These are phyloP conservation scores for Harringtonia lauricola DNA, from an alignment of 2,329 filamentous ascomycete genomes.

Conservation along the genomic window DNA sequence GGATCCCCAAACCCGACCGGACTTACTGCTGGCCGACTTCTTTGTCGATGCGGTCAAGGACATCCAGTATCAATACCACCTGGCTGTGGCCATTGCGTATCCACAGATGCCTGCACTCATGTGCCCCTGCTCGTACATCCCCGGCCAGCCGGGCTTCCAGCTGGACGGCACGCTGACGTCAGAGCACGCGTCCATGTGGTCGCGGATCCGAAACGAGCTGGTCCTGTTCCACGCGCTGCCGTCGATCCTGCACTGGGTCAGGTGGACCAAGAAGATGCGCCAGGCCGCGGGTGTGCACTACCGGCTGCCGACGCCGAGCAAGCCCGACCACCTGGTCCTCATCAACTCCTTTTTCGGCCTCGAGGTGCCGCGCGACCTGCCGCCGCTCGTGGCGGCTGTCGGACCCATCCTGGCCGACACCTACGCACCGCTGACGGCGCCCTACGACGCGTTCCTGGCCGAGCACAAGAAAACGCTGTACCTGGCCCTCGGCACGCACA, in stretches of 20 bases:
- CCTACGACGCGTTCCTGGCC: background rate
- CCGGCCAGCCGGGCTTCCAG: conserved; percentile 1
- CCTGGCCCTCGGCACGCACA: conserved; percentile 1
- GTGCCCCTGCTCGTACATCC: background rate
- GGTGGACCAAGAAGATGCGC: background rate
- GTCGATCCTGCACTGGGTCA: background rate
- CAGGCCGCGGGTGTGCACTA: background rate
- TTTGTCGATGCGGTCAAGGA: conserved; percentile 1
- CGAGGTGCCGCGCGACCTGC: background rate
- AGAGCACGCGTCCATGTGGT: background rate
- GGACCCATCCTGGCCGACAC: background rate
- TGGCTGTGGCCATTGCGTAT: background rate
- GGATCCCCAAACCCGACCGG: background rate
- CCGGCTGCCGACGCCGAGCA: background rate
- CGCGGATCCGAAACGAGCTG: background rate
- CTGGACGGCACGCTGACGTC: background rate
- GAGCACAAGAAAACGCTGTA: background rate
- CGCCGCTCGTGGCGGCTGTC: background rate
- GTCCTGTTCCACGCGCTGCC: background rate
- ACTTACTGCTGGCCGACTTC: conserved; percentile 1
- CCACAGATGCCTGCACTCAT: conserved; percentile 1
- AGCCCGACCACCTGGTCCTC: background rate
- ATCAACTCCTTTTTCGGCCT: conserved; percentile 2
- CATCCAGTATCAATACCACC: background rate
- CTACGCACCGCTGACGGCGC: background rate